These are phyloP conservation scores for Fagus sylvatica DNA, from an alignment of 306 rosid species.

Conservation along the genomic window DNA sequence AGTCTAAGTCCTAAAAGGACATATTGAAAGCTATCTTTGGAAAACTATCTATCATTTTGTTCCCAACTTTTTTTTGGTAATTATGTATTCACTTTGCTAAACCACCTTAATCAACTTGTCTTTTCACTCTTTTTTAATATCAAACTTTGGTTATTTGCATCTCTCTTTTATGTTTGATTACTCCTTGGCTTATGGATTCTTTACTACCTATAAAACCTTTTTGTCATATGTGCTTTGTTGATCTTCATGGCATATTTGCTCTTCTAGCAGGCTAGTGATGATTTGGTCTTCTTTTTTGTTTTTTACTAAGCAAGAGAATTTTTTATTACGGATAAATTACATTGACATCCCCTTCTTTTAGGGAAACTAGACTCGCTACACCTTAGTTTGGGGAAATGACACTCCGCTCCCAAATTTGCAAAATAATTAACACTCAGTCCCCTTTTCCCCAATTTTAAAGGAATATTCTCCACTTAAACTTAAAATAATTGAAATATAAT, in stretches of 20 bases:
- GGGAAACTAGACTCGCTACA: too few relatives aligned
- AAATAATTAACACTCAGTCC: too few relatives aligned
- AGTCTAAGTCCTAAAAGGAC: neutral
- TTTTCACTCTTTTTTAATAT: neutral
- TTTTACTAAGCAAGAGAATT: too few relatives aligned
- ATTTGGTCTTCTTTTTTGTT: neutral
- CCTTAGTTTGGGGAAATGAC: too few relatives aligned
- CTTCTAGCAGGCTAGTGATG: neutral
- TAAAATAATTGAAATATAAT: too few relatives aligned
- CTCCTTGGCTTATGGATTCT: neutral
- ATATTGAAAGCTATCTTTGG: neutral
- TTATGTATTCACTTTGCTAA: neutral
- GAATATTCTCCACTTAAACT: too few relatives aligned
- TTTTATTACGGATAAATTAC: too few relatives aligned
- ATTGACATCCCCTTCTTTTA: too few relatives aligned
- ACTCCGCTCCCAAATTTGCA: too few relatives aligned
- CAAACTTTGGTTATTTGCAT: slow-evolving; percentile 4
- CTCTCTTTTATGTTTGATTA: neutral
- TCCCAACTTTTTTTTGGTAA: neutral
- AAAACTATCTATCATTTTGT: neutral
- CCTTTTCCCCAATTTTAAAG: too few relatives aligned
- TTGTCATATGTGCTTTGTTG: neutral
- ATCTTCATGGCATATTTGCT: neutral
- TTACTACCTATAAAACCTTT: neutral
- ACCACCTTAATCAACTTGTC: neutral